Evolutionary conservation across 1,284 basidiomycete species (phyloP).

Genomic region (Naganishia sp.): DNA sequence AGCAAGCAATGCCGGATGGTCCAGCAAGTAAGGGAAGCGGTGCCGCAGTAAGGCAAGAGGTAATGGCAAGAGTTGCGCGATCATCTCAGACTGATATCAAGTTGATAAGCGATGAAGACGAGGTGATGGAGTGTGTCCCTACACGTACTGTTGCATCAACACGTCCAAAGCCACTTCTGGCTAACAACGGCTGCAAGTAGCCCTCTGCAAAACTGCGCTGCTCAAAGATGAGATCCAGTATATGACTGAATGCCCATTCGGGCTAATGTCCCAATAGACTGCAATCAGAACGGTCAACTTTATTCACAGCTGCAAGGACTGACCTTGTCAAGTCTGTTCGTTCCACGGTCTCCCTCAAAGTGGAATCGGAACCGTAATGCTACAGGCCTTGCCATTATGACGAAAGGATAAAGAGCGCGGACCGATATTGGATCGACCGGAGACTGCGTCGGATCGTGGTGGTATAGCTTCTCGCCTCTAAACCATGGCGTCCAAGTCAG

Average conservation of each 20-base stretch:
- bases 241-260: slow-evolving; percentile 94
- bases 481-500: slow-evolving; percentile 40
- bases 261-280: slow-evolving; percentile 61
- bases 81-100: slow-evolving; percentile 69
- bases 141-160: slow-evolving; percentile 72
- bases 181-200: slow-evolving; percentile 72
- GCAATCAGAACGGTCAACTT: background rate
- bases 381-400: slow-evolving; percentile 81
- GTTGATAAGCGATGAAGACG: slow-evolving; percentile 5
- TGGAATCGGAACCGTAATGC: slow-evolving; percentile 91
- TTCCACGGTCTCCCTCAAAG: slow-evolving; percentile 81
- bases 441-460: slow-evolving; percentile 2
- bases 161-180: slow-evolving; percentile 62
- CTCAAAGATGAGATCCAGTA: slow-evolving; percentile 78
- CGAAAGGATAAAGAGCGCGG: slow-evolving; percentile 66
- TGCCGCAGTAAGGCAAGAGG: slow-evolving; percentile 70
- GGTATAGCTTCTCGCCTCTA: slow-evolving; percentile 51
- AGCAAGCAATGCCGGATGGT: slow-evolving; percentile 80
- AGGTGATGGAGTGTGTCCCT: background rate
- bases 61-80: slow-evolving; percentile 68
- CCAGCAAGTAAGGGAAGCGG: slow-evolving; percentile 72
- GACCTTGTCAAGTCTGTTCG: slow-evolving; percentile 92
- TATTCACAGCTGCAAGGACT: slow-evolving; percentile 12
- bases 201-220: slow-evolving; percentile 74
- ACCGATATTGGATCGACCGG: slow-evolving; percentile 2